Evolutionary conservation across 2,329 filamentous ascomycete genomes (phyloP).

Genomic region (Scorias spongiosa): DNA sequence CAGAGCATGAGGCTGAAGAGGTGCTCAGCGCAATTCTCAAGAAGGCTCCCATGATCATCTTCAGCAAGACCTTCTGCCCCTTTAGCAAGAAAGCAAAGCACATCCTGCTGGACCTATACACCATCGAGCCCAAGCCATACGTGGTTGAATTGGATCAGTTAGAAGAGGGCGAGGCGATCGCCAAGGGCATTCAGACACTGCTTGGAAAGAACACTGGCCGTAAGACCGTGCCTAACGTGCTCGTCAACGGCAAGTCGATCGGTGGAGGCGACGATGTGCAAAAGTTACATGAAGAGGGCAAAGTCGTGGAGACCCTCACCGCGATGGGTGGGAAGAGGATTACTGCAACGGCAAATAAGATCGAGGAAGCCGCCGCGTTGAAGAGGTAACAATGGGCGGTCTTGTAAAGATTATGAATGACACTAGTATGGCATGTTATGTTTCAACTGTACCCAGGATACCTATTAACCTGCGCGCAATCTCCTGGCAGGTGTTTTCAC

Average conservation of each 20-base stretch:
- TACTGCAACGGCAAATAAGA: slow-evolving; percentile 2
- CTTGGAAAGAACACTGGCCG: slow-evolving; percentile 62
- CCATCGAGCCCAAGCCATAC: slow-evolving; percentile 64
- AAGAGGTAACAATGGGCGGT: neutral
- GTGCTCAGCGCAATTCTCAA: slow-evolving; percentile 70
- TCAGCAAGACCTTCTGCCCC: slow-evolving; percentile 88
- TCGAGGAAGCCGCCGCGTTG: neutral
- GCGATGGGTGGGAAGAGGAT: slow-evolving; percentile 57
- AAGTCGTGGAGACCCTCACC: slow-evolving; percentile 56
- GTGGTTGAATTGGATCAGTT: slow-evolving; percentile 86
- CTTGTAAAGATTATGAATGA: no score
- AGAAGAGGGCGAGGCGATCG: slow-evolving; percentile 44
- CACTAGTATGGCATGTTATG: no score
- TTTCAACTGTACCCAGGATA: no score
- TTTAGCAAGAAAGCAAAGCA: slow-evolving; percentile 73
- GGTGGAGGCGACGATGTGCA: slow-evolving; percentile 80
- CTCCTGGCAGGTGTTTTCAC: no score
- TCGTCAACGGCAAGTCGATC: slow-evolving; percentile 76
- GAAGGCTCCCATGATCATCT: slow-evolving; percentile 78
- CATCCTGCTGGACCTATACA: slow-evolving; percentile 71
- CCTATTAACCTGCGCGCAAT: no score
- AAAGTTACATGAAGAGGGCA: slow-evolving; percentile 44
- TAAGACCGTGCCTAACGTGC: slow-evolving; percentile 77
- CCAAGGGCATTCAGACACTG: slow-evolving; percentile 46
- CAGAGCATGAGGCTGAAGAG: slow-evolving; percentile 49